Evolutionary conservation across 2,329 filamentous ascomycete genomes (phyloP).

Genomic region (Penicillium sp.): DNA sequence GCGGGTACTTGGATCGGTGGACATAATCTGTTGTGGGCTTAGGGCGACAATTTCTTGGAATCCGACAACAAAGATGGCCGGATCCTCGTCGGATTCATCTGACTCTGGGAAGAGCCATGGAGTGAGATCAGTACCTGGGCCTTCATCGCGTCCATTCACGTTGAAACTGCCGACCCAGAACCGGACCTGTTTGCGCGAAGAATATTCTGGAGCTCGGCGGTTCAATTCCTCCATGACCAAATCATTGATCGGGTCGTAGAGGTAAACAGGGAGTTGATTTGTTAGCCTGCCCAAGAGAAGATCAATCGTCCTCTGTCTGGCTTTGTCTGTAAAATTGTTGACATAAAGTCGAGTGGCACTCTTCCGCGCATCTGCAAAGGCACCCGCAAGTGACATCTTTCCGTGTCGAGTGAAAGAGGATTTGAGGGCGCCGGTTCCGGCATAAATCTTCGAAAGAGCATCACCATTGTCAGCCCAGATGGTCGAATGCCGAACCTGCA

Average conservation of each 20-base stretch:
- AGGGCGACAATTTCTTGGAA: constrained; percentile 99
- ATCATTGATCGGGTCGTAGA: constrained; percentile 94
- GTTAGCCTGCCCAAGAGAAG: constrained; percentile 82
- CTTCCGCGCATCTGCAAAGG: constrained; percentile 92
- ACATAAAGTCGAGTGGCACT: constrained; percentile 92
- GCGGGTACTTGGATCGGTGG: constrained; percentile 83
- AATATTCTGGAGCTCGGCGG: constrained; percentile 66
- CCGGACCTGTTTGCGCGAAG: constrained; percentile 68
- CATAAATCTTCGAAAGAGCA: constrained; percentile 89
- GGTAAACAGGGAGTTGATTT: constrained; percentile 75
- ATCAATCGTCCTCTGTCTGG: constrained; percentile 90
- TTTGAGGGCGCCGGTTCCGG: constrained; percentile 91
- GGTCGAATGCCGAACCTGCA: constrained; percentile 88
- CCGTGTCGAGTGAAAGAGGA: constrained; percentile 91
- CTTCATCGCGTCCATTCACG: constrained; percentile 80
- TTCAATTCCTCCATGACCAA: constrained; percentile 74
- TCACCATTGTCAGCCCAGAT: constrained; percentile 98
- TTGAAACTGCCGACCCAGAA: constrained; percentile 93
- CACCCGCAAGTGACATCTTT: constrained; percentile 92
- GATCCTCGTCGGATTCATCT: constrained; percentile 58
- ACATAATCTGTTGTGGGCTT: constrained; percentile 98
- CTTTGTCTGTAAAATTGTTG: constrained; percentile 96
- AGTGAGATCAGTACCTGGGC: constrained; percentile 74
- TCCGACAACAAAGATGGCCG: constrained; percentile 83
- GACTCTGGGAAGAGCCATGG: constrained; percentile 73